These are phyloP conservation scores for Gardenia jasminoides DNA, from an alignment of 257 asterid species.

Conservation along the genomic window DNA sequence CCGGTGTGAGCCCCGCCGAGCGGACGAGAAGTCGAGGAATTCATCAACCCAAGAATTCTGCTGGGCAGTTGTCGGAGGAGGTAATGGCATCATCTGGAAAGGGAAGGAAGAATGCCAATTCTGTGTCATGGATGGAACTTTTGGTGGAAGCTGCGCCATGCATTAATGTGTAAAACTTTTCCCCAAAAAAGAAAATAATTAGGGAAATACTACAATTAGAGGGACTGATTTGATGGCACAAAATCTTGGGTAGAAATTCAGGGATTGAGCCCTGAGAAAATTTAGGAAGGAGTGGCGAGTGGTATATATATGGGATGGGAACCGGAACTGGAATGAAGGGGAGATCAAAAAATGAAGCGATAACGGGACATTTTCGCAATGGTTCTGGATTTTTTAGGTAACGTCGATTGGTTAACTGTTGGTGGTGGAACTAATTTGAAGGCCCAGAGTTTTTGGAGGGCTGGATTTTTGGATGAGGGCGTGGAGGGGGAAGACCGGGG, in stretches of 20 bases:
- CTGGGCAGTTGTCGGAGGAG: conserved; percentile 13
- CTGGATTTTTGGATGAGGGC: too few species aligned
- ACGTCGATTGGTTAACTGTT: conserved; percentile 20
- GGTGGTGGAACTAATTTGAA: conserved; percentile 17
- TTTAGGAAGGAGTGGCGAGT: background rate
- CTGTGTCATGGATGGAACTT: conserved; percentile 58
- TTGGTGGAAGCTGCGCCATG: conserved; percentile 92
- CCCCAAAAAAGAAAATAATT: background rate
- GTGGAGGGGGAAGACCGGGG: background rate
- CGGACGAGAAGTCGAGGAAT: conserved; percentile 75
- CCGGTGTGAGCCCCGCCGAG: conserved; percentile 65
- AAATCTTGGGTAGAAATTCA: background rate
- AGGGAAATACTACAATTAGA: background rate
- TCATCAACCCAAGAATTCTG: conserved; percentile 69
- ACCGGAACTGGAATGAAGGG: background rate
- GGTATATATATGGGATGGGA: background rate
- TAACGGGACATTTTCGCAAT: background rate
- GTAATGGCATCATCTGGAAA: conserved; percentile 49
- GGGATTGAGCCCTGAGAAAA: conserved; percentile 1
- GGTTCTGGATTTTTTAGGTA: background rate
- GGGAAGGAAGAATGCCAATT: conserved; percentile 63
- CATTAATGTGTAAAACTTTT: conserved; percentile 18
- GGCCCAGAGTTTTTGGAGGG: conserved; percentile 36
- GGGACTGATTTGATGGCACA: background rate
- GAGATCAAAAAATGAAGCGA: background rate